Evolutionary conservation across 2,329 filamentous ascomycete species (phyloP), one percentile per base, ranked within the genome.

Genomic region (Aspergillus sp.): DNA sequence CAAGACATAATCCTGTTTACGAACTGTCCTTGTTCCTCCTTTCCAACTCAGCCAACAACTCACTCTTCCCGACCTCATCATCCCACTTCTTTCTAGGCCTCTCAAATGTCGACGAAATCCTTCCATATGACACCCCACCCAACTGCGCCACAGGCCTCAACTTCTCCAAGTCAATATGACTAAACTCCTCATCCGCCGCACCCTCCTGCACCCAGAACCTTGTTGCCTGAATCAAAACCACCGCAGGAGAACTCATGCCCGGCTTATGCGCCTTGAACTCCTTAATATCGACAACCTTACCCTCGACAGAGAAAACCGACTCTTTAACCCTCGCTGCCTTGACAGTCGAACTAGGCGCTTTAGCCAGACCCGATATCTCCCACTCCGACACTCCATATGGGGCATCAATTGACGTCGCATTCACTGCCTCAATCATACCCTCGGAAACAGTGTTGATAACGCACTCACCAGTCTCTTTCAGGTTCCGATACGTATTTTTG

Each of bases 191-290:
- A 70, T 95, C 90, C 60, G 95, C 78, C 2, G 91, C 91, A 75
- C 96, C 92, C 73, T 95, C 90, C 58, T 92, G 81, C 1, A 88
- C 91, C 91, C 92, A 96, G 72, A 97, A 96, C 36, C 88, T 82
- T 25, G 89, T 87, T 0, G 91, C 93, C 78, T 97, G 91, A 13
- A 97, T 81, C 41, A 96, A 81, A 1, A 85, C 89, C 60, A 95
- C 73, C 4, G 89, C 88, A 0, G 89, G 87, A 1, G 88, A 88
- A 79, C 87, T 91, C 78, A 87, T 88, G 2, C 90, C 91, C 0
- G 89, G 88, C 10, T 81, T 82, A 59, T 83, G 82, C 74, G 87
- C 89, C 73, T 91, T 87, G 78, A 91, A 95, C 77, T 96, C 91
- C 69, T 87, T 76, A 78, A 82, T 80, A 54, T 86, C 86, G 66